phyloP scores from a whole-genome alignment of 768 basidiomycete species.

The Suillus subalutaceus region DNA sequence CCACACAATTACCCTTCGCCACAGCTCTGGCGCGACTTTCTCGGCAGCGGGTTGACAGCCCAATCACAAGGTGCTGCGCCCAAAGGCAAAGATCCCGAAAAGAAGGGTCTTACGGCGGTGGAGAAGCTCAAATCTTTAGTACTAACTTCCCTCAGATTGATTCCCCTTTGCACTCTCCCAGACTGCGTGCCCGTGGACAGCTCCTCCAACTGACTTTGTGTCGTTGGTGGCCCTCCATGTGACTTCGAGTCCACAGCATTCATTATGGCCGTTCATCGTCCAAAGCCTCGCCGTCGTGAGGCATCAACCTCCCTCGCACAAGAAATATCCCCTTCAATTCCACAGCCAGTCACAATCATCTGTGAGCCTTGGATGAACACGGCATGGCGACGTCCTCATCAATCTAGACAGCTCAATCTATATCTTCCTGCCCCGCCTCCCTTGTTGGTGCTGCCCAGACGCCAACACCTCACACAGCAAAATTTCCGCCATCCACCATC shows the following conservation, averaged over 20 bases:
- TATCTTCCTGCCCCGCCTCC: slow-evolving; percentile 1
- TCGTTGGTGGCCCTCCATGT: not conserved
- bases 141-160: not conserved
- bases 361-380: not conserved
- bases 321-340: not conserved
- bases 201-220: not conserved
- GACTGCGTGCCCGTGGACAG: not conserved
- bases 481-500: not conserved
- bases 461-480: not conserved
- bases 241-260: not conserved
- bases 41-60: not conserved
- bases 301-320: not conserved
- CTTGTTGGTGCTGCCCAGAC: not conserved
- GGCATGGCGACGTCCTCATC: not conserved
- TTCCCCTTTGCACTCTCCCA: not conserved
- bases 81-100: not conserved
- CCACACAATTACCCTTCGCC: not conserved
- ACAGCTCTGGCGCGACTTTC: not conserved
- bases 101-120: not conserved
- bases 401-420: not conserved
- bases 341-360: not conserved
- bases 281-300: not conserved
- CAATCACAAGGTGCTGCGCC: not conserved
- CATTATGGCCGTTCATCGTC: not conserved
- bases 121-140: not conserved